These are phyloP conservation scores for Cryptococcus maquisensis DNA, from an alignment of 1,284 basidiomycete genomes.

Conservation along the genomic window DNA sequence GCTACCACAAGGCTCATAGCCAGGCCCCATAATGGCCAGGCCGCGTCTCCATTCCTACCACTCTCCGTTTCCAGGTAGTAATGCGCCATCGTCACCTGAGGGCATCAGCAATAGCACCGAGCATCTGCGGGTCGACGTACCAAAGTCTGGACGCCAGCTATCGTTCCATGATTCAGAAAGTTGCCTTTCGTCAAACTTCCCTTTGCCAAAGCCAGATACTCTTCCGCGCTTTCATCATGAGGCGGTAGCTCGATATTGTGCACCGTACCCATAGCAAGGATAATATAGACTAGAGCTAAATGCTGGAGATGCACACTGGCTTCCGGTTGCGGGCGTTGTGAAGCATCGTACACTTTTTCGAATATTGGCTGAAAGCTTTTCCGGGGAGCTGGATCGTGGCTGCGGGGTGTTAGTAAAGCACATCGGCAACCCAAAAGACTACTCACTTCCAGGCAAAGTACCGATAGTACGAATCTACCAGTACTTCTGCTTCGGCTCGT, in stretches of 20 bases:
- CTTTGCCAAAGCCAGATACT: slow-evolving; percentile 27
- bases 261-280: slow-evolving; percentile 38
- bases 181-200: slow-evolving; percentile 37
- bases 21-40: slow-evolving; percentile 42
- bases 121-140: neutral
- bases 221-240: slow-evolving; percentile 32
- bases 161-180: slow-evolving; percentile 35
- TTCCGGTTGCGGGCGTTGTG: neutral
- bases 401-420: neutral
- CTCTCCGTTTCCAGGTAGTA: slow-evolving; percentile 28
- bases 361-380: slow-evolving; percentile 25
- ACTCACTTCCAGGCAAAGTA: slow-evolving; percentile 37
- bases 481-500: slow-evolving; percentile 22
- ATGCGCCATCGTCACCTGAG: slow-evolving; percentile 25
- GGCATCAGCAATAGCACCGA: neutral
- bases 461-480: slow-evolving; percentile 31
- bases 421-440: neutral
- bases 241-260: slow-evolving; percentile 39
- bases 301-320: slow-evolving; percentile 26
- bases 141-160: slow-evolving; percentile 35
- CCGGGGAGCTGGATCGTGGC: slow-evolving; percentile 30
- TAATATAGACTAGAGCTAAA: slow-evolving; percentile 34
- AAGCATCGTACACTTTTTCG: slow-evolving; percentile 15
- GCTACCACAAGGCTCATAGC: slow-evolving; percentile 35
- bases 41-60: slow-evolving; percentile 34